Conservation (phyloP, 179 eudicot genomes). For the Patellifolia procumbens region DNA sequence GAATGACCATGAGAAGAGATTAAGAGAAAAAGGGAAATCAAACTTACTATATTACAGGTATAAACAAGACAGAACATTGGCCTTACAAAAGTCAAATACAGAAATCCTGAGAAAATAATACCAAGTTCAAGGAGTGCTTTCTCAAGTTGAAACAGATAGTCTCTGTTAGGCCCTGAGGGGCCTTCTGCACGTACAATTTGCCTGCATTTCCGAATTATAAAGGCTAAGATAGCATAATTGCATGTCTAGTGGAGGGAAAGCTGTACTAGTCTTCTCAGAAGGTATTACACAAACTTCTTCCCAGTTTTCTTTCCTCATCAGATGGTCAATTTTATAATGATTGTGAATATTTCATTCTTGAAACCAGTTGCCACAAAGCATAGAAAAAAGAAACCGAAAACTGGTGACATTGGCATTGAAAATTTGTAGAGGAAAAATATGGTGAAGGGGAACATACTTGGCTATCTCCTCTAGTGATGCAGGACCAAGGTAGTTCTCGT, state of each 20-base stretch:
- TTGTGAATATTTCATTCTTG: neutral
- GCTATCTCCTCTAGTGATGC: conserved; percentile 80
- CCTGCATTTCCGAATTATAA: conserved; percentile 39
- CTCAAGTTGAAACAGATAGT: conserved; percentile 90
- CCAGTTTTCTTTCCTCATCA: neutral
- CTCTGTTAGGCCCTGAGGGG: conserved; percentile 95
- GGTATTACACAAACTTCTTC: no score
- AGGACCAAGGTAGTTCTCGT: conserved; percentile 85
- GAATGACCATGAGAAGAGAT: neutral
- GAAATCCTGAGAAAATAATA: conserved; percentile 11
- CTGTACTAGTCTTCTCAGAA: no score
- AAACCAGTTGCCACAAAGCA: neutral
- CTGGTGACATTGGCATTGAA: neutral
- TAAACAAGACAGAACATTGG: neutral
- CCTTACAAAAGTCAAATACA: neutral
- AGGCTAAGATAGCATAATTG: neutral
- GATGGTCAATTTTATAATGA: neutral
- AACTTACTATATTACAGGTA: neutral
- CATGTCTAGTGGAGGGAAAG: neutral
- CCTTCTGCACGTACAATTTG: conserved; percentile 80
- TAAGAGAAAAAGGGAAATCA: neutral
- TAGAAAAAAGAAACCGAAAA: neutral
- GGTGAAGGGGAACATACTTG: conserved; percentile 42
- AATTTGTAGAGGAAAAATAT: neutral
- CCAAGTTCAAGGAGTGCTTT: conserved; percentile 72